Evolutionary conservation across 345 rosid species (phyloP), one percentile per base, ranked within the genome.

Genomic region (Populus pruinosa): DNA sequence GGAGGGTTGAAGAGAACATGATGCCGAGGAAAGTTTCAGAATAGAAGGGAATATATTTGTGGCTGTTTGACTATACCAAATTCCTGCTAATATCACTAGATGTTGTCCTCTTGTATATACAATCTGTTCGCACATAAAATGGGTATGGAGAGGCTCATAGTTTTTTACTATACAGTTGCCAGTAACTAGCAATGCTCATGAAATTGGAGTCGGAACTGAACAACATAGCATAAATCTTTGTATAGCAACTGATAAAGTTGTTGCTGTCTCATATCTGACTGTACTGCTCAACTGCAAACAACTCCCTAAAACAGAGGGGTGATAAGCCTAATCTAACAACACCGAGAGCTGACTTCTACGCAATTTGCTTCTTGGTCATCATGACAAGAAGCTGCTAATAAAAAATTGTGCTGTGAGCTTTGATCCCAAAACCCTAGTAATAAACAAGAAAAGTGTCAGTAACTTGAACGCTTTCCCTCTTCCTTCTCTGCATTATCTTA

Each of bases 331-430:
- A 67, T 64, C 27, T 41, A 8, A 8, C 18, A 11, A 47, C 25
- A 66, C 29, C 50, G 16, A 43, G 8, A n/a, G 67, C 74, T 47
- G 67, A 77, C 74, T 83, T 70, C 66, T 18, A 67, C 41, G 5
- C 27, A 72, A 47, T 62, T 63, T 25, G 33, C 27, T 71, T 68
- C 62, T 29, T 67, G 35, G 70, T 71, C 78, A 43, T 66, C 63
- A 74, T 47, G 70, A 71, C 56, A 27, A 18, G 50, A 39, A 61
- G 7, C 17, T 23, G 9, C 3, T 2, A 53, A 59, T 20, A 35
- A 69, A 66, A 27, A 18, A 25, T 2, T 49, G 6, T 5, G 18
- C 6, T 5, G 12, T 29, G 39, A 64, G 21, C 56, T 16, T 55
- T 33, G 41, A 49, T 7, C 63, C 31, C 18, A 70, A 56, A 9